These are phyloP conservation scores for Clonostachys rhizophaga DNA, from an alignment of 2,329 filamentous ascomycete genomes.

Conservation along the genomic window DNA sequence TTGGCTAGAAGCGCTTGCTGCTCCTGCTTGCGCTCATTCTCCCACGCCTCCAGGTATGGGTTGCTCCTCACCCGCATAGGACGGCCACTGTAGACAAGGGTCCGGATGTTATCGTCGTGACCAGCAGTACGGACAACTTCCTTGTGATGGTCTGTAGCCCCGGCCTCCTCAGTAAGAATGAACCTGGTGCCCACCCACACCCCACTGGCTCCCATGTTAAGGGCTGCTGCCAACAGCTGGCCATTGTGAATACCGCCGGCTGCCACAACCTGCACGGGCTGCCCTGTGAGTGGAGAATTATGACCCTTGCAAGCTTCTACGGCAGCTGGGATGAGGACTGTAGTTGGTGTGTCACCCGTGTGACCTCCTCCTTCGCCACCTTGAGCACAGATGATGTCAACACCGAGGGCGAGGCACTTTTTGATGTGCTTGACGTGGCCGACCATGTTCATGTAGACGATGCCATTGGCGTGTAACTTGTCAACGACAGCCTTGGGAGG, in stretches of 20 bases:
- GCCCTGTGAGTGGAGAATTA: slow-evolving; percentile 82
- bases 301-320: slow-evolving; percentile 75
- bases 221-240: slow-evolving; percentile 78
- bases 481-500: slow-evolving; percentile 87
- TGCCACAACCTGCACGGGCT: slow-evolving; percentile 86
- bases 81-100: slow-evolving; percentile 96
- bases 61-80: slow-evolving; percentile 92
- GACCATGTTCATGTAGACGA: slow-evolving; percentile 99
- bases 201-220: slow-evolving; percentile 87
- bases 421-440: slow-evolving; percentile 98
- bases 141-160: slow-evolving; percentile 89
- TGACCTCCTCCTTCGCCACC: slow-evolving; percentile 96
- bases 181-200: slow-evolving; percentile 98
- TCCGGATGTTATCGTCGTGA: slow-evolving; percentile 94
- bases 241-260: slow-evolving; percentile 94
- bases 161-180: slow-evolving; percentile 89
- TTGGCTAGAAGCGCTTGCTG: slow-evolving; percentile 88
- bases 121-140: slow-evolving; percentile 87
- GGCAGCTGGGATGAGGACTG: slow-evolving; percentile 87
- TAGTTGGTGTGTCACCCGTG: slow-evolving; percentile 90
- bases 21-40: slow-evolving; percentile 82
- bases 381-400: slow-evolving; percentile 97
- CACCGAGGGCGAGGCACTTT: slow-evolving; percentile 89
- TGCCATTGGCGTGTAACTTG: slow-evolving; percentile 77
- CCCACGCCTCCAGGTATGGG: slow-evolving; percentile 93